Base-by-base conservation (phyloP, 371 early-diverging fungal species). In the Umbelopsis sp. region DNA sequence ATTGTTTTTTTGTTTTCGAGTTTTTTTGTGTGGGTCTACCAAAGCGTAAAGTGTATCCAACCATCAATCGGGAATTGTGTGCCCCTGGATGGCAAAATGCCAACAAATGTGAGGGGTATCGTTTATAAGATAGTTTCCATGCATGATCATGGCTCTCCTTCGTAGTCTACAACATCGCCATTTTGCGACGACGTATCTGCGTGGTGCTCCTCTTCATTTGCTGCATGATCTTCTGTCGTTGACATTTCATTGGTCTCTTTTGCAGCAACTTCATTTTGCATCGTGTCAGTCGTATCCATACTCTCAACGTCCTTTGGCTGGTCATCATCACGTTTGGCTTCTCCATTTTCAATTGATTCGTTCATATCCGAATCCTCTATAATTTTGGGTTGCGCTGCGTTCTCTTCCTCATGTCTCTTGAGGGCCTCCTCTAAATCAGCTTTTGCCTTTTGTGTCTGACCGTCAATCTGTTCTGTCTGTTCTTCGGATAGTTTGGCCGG, bases 401-500 rank as follows among this genome's bases (percentile, higher is more conserved):
- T 52, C 32, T 57, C 35, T 8, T 57, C 57, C 16, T 57, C 11
- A 57, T 35, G 16, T 35, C 32, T 35, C 57, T 18, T 35, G 29
- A 57, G 8, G 11, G 1, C 35, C 1, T 18, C 18, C 16, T 35
- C 35, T 29, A 35, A 5, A 11, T 37, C 57, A 35, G 4, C 57
- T 1, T 57, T 57, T n/a, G 57, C 5, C 18, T 57, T 57, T 16
- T 29, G 37, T 18, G 22, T 29, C 50, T 72, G 72, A 25, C 32
- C 45, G 12, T 46, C 50, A 24, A 72, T 52, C 20, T 66, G 71
- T 29, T 74, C 62, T 46, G 50, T 25, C 63, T 75, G 70, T 10
- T 69, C 67, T 1, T 77, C 74, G 29, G 81, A 80, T 32, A 84
- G 67, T 52, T 77, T 80, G 10, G 75, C 75, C 20, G 89, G 89